Evolutionary conservation across 805 yeast genomes (phyloP), one percentile per base, ranked within the genome.

Genomic region (Yueomyces sp.): DNA sequence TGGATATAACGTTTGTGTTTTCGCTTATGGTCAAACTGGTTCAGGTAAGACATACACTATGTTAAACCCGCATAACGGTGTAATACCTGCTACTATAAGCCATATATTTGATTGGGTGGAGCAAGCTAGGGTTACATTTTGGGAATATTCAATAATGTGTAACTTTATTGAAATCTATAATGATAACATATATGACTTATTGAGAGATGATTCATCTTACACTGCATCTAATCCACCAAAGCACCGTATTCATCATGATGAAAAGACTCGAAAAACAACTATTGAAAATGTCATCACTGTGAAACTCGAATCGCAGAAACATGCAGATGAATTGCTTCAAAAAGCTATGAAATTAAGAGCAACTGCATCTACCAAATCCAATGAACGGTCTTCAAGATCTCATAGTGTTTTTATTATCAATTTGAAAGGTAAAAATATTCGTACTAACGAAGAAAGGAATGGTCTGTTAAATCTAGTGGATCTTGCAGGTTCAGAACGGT

Each of bases 11-110:
- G 95, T 87, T 2, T 87, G 96, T 60, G 85, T 92, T 2, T 86
- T 90, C 66, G 95, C 97, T 0, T 90, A 92, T 59, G 98, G 98
- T 1, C 98, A 90, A 62, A 92, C 98, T 0, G 95, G 92, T 0
- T 81, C 96, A 0, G 98, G 98, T 3, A 90, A 90, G 59, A 90
- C 97, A 0, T 81, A 64, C 59, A 92, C 98, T 1, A 92, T 90
- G 97, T 74, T 87, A 2, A 64, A 71, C 31, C 65, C 73, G 0
- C 54, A 62, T 1, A 81, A 81, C 54, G 97, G 98, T 19, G 76
- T 90, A 68, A 85, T 87, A 34, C 87, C 95, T 1, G 68, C 76
- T 19, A 82, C 96, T 0, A 70, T 88, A 11, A 61, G 66, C 9
- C 83, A 81, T 53, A 81, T 90, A 4, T 87, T 87, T 55, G 64